Percentiles rank a stretch among this genome's conserved stretches.
These are phyloP conservation scores for Yamadazyma olivae DNA, from an alignment of 805 yeast species.

Conservation along the genomic window DNA sequence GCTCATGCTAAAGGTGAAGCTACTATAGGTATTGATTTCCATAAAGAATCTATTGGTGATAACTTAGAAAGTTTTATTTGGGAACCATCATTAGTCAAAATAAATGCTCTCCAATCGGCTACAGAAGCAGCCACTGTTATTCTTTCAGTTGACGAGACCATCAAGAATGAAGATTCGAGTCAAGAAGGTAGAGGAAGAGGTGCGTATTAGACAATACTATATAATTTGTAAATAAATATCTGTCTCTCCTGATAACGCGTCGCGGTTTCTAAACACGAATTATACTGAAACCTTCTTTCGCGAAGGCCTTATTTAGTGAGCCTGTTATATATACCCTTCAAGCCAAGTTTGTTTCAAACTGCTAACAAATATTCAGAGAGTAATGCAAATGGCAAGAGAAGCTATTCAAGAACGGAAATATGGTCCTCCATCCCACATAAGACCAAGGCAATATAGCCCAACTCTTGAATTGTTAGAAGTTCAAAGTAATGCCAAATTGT, in stretches of 20 bases:
- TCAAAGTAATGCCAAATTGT: conserved; percentile 18
- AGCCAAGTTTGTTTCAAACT: no score
- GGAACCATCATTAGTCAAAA: conserved; percentile 96
- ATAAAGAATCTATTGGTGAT: conserved; percentile 74
- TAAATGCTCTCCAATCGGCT: conserved; percentile 92
- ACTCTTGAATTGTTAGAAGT: conserved; percentile 45
- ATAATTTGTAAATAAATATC: conserved; percentile 1
- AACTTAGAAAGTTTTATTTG: conserved; percentile 86
- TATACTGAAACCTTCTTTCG: conserved; percentile 1
- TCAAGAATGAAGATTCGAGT: conserved; percentile 61
- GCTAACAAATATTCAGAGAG: no score
- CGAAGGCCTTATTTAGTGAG: no score
- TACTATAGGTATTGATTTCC: conserved; percentile 93
- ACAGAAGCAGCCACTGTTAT: conserved; percentile 95
- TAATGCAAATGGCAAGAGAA: neutral
- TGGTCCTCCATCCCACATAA: conserved; percentile 25
- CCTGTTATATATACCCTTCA: no score
- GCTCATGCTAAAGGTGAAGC: conserved; percentile 90
- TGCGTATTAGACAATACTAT: conserved; percentile 35
- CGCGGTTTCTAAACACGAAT: conserved; percentile 5
- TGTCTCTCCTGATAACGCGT: conserved; percentile 2
- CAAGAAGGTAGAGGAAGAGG: conserved; percentile 43
- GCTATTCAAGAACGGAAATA: conserved; percentile 1
- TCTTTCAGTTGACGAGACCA: conserved; percentile 94
- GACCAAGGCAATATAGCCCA: conserved; percentile 35